Evolutionary conservation across 768 basidiomycete species (phyloP).

Genomic region (Favolaschia claudopus): DNA sequence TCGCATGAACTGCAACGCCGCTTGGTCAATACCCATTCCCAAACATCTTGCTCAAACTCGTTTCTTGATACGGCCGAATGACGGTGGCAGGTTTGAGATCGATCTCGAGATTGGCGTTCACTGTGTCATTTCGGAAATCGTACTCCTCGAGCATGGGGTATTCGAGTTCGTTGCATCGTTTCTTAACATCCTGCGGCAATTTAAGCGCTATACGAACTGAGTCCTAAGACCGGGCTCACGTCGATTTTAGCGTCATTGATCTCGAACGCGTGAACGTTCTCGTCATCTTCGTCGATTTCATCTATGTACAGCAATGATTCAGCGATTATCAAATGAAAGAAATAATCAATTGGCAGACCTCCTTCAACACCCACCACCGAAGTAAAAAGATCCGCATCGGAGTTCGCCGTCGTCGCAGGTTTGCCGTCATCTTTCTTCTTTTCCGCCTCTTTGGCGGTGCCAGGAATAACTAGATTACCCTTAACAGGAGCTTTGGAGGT

Average conservation of each 20-base stretch:
- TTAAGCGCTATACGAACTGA: slow-evolving; percentile 4
- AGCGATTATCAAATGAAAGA: neutral
- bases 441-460: slow-evolving; percentile 77
- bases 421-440: slow-evolving; percentile 67
- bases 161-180: slow-evolving; percentile 94
- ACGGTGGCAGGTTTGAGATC: slow-evolving; percentile 98
- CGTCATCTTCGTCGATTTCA: slow-evolving; percentile 97
- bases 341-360: slow-evolving; percentile 53
- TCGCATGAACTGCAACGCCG: slow-evolving; percentile 9
- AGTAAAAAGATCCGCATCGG: slow-evolving; percentile 86
- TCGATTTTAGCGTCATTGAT: slow-evolving; percentile 95
- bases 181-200: slow-evolving; percentile 83
- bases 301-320: slow-evolving; percentile 53
- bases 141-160: slow-evolving; percentile 99
- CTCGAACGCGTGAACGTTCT: slow-evolving; percentile 96
- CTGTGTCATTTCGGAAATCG: slow-evolving; percentile 96
- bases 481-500: slow-evolving; percentile 84
- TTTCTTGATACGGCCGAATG: slow-evolving; percentile 98
- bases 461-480: slow-evolving; percentile 86
- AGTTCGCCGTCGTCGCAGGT: slow-evolving; percentile 36
- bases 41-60: slow-evolving; percentile 99
- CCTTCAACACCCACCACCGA: slow-evolving; percentile 95
- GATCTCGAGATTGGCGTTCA: slow-evolving; percentile 97
- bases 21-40: slow-evolving; percentile 82
- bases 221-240: slow-evolving; percentile 51